Base-by-base conservation (phyloP, 352 stramenopile species). In the Globisporangium nunn region DNA sequence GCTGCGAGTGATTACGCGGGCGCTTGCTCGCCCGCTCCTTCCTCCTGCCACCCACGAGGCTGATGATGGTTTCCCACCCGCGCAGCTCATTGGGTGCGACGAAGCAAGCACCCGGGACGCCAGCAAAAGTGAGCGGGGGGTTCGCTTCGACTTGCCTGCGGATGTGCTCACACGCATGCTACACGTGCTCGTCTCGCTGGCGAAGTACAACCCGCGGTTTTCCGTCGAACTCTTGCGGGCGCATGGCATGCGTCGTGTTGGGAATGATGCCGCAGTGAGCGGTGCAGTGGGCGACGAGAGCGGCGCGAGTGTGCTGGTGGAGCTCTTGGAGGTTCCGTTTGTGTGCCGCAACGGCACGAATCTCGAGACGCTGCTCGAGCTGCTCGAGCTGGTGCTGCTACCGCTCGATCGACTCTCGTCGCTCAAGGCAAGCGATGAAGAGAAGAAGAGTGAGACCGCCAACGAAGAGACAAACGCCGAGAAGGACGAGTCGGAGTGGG, bases 161-260 rank as follows among this genome's bases (percentile, higher is more conserved):
- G 85, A 98, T 59, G 88, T 98, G 10, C 72, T 95, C 18, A 90
- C 85, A 29, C 80, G 94, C 23, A 91, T 97, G 43, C 70, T 98
- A 17, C 70, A 87, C 49, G 81, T 95, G 10, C 70, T 98, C 43
- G 73, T 86, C 4, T 85, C 81, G 11, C 64, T 98, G 14, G 88
- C 78, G 18, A 98, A 98, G 73, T 86, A 96, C 56, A 98, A 96
- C 29, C 75, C 84, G 2, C 81, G 91, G 15, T 94, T 98, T 57
- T 80, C 86, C 14, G 67, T 98, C 15, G 88, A 96, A 58, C 82
- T 98, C 59, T 70, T 98, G 14, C 63, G 75, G 12, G 67, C 77
- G 43, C 72, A 86, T 46, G 75, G 78, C 4, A 88, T 84, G 82
- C 66, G 62, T 6, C 71, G 72, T 52, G 41, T 47, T 29, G 30